Percentiles rank a stretch among this genome's conserved stretches.
Conservation (phyloP, 2,329 filamentous ascomycete genomes). For the Fusarium duplospermum region DNA sequence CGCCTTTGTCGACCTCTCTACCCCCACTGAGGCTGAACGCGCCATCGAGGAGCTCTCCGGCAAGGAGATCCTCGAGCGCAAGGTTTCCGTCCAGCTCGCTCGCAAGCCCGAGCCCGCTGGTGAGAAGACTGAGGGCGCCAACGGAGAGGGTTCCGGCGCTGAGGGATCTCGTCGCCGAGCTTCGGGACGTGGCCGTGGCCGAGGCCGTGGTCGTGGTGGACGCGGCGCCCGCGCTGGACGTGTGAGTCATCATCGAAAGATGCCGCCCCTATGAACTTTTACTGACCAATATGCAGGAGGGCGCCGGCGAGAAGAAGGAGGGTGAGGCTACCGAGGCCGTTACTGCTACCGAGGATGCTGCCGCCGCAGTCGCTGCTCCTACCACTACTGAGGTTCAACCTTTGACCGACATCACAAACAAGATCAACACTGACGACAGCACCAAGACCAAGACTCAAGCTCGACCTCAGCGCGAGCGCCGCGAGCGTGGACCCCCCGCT, state of each 20-base stretch:
- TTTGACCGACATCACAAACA: slow-evolving; percentile 71
- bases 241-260: slow-evolving; percentile 41
- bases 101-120: slow-evolving; percentile 92
- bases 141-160: slow-evolving; percentile 79
- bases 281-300: slow-evolving; percentile 45
- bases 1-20: slow-evolving; percentile 98
- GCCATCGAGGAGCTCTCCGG: slow-evolving; percentile 96
- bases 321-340: slow-evolving; percentile 52
- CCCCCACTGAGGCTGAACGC: slow-evolving; percentile 92
- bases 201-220: slow-evolving; percentile 76
- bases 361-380: slow-evolving; percentile 56
- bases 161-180: slow-evolving; percentile 73
- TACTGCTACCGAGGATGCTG: slow-evolving; percentile 59
- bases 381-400: slow-evolving; percentile 66
- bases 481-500: slow-evolving; percentile 93
- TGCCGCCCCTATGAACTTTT: background rate
- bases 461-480: slow-evolving; percentile 69
- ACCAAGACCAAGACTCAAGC: slow-evolving; percentile 68
- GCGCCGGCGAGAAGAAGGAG: slow-evolving; percentile 60
- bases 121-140: slow-evolving; percentile 79
- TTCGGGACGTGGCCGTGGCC: slow-evolving; percentile 75
- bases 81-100: slow-evolving; percentile 98
- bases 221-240: slow-evolving; percentile 71
- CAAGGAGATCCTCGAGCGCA: slow-evolving; percentile 97
- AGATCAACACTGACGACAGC: slow-evolving; percentile 67